Base-by-base conservation (phyloP, 108 stramenopile genomes). In the Cyclostephanos invisitatus region DNA sequence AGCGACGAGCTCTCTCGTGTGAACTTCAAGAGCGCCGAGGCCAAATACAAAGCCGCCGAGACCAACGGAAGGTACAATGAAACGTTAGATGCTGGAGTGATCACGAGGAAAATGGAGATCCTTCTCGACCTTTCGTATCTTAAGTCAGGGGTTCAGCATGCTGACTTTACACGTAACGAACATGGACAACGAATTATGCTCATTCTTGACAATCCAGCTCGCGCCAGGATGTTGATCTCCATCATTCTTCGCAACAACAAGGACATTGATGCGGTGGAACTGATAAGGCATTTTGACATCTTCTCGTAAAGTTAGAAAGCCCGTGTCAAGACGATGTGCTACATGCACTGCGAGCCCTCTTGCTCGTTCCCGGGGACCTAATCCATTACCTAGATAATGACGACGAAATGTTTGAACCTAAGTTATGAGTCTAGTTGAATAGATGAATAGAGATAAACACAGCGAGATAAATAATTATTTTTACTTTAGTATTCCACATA, bases 171-270 rank as follows among this genome's bases (percentile, higher is more conserved):
- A n/a, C n/a, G n/a, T 54, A 25, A 24, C 53, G 22, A 4, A 22
- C 40, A 62, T 15, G 9, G 40, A 38, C 46, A 64, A 44, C 15
- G 40, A 25, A 42, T 64, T 18, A 35, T 64, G 44, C 44, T 44
- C 4, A 64, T 64, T 12, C 63, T 64, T 0, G 63, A 64, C 17
- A 40, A 64, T 28, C 44, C 63, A 27, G 8, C 7, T 20, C 44
- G 48, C 27, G 22, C 63, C 37, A 35, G 47, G 38, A 5, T 20
- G 11, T 28, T 64, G 47, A 28, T 64, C 1, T 10, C 63, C 9
- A 64, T 64, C 21, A 35, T 28, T 20, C 14, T 64, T 3, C 63
- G 63, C 38, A 64, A 64, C 29, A 64, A 64, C n/a, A 24, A 40
- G 44, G 63, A 47, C n/a, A 64, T 64, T 29, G 63, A 46, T 7